Evolutionary conservation across 1,284 basidiomycete genomes (phyloP), one percentile per base, ranked within the genome.

Genomic region (Pascua sp.): DNA sequence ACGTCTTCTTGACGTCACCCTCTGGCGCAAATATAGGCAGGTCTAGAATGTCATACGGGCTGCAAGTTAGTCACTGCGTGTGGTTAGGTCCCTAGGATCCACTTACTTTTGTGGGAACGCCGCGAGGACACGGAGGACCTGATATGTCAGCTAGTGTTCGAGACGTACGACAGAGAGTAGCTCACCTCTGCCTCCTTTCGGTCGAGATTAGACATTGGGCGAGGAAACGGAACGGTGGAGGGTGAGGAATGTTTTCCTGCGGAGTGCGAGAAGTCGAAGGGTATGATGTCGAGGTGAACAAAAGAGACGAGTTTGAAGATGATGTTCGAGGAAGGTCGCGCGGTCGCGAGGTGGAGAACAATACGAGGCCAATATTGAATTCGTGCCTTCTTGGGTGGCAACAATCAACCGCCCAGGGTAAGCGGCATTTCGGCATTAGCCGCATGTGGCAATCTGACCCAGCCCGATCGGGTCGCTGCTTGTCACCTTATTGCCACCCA

Each of bases 31-130:
- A 69, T 5, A 77, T 69, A 16, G 79, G 75, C 15, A 82, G 71
- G 57, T 82, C 81, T 43, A 83, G 78, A 36, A 83, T 76, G 56
- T 82, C 81, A 69, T 82, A 83, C 8, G 82, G 81, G 60, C 77
- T 79, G 60, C 15, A 42, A 2, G 55, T 66, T 49, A 69, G 65
- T 58, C 32, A 2, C 24, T 12, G 16, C 11, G 15, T 11, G 11
- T 10, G 8, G 3, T 12, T 8, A 36, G 12, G 11, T 17, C 16
- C 24, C 24, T 3, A 32, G 38, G 38, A 17, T 12, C 18, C 12
- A 67, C 76, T 66, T 49, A 79, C 77, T 83, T 83, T 51, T 82
- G 67, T 58, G 81, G 81, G 77, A 83, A 83, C 1, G 81, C 77
- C 39, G 67, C 70, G 44, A 83, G 69, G 24, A 83, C 73, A 17